Evolutionary conservation across 139 green algal species (phyloP).

Genomic region (Chlorella sp.): DNA sequence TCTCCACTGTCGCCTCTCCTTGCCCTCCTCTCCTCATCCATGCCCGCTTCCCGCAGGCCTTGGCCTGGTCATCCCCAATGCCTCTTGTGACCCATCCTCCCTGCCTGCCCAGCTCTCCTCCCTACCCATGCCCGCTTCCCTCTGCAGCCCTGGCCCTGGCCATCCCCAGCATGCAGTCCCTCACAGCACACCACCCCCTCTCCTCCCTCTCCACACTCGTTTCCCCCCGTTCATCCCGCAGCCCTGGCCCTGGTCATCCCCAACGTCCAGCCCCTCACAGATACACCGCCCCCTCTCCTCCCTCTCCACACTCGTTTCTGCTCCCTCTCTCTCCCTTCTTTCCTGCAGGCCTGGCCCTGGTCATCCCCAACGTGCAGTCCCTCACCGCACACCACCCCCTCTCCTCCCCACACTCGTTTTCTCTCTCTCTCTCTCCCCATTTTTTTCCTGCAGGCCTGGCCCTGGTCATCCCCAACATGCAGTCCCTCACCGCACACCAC

Average conservation of each 20-base stretch:
- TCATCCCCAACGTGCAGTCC: slow-evolving; percentile 77
- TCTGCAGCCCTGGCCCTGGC: slow-evolving; percentile 56
- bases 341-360: slow-evolving; percentile 49
- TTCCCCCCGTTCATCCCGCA: not conserved
- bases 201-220: not conserved
- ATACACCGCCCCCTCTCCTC: slow-evolving; percentile 12
- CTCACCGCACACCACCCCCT: slow-evolving; percentile 52
- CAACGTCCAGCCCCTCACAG: slow-evolving; percentile 70
- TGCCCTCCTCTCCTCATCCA: too few relatives aligned
- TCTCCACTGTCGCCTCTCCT: too few relatives aligned
- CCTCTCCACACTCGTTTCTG: too few relatives aligned
- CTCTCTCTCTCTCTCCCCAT: not conserved
- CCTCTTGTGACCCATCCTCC: not conserved
- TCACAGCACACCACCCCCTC: slow-evolving; percentile 50
- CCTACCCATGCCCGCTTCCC: too few relatives aligned
- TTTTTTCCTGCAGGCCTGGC: slow-evolving; percentile 30
- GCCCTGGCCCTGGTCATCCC: slow-evolving; percentile 71
- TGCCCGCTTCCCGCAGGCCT: slow-evolving; percentile 22
- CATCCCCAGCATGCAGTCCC: slow-evolving; percentile 73
- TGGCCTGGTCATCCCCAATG: slow-evolving; percentile 75
- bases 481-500: slow-evolving; percentile 62
- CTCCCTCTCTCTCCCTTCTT: not conserved
- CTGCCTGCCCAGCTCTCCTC: too few relatives aligned
- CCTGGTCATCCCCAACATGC: slow-evolving; percentile 76
- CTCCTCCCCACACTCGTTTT: not conserved